Evolutionary conservation across 2,329 filamentous ascomycete genomes (phyloP), one percentile per base, ranked within the genome.

Genomic region (Hypoxylon sp.): DNA sequence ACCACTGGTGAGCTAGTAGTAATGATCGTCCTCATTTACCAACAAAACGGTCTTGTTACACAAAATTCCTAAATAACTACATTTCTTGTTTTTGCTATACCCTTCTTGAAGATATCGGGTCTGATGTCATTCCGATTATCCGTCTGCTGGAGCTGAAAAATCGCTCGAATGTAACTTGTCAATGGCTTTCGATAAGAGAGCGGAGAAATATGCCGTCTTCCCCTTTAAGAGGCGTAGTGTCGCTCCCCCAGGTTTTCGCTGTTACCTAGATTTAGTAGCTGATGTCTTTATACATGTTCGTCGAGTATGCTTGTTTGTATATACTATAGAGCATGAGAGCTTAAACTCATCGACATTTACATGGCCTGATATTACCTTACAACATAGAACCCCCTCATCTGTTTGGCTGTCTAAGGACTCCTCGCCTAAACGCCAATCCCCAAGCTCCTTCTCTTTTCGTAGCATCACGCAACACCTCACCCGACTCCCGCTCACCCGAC

Each of bases 61-160:
- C 47, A 22, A 31, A 26, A 29, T 19, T 50, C 11, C 31, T 51
- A 24, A 9, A 50, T 13, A 44, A n/a, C 39, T 26, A 14, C 35
- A 14, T 13, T 50, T 22, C 31, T n/a, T 55, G 33, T 42, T 31
- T 65, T 31, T 33, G 22, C 44, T 60, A 35, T 51, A 65, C 54
- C 44, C 13, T 17, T 19, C 31, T n/a, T 24, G 31, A 44, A 47
- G 13, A 46, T 52, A 39, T 29, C 35, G 22, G 53, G 17, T 46
- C 54, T 63, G 58, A 63, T 67, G 58, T 52, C 64, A 58, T 66
- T n/a, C 54, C 37, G 17, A 26, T 2, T 39, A 35, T 44, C 53
- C 37, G 17, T 29, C 37, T 26, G n/a, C 17, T 52, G 19, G 17
- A 65, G 62, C 62, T 59, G 62, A 65, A 65, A 59, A 35, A 10